These are phyloP conservation scores for Ensete ventricosum DNA, from an alignment of 176 grass and related monocot species.

Conservation along the genomic window DNA sequence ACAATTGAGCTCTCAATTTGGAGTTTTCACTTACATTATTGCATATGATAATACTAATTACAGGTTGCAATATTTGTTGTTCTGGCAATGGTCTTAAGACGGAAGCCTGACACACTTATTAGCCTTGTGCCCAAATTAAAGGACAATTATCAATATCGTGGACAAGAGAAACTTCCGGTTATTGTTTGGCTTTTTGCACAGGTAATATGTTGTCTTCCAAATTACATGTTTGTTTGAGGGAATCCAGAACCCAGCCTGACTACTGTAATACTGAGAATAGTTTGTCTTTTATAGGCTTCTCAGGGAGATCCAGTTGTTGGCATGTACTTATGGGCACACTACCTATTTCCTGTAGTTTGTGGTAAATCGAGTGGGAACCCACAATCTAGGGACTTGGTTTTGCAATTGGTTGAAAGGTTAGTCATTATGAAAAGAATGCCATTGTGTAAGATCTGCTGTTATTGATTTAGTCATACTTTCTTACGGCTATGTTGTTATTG, in stretches of 20 bases:
- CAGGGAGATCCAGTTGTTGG: conserved; percentile 74
- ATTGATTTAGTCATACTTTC: not conserved
- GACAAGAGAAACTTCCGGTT: conserved; percentile 78
- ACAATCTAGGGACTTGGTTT: conserved; percentile 69
- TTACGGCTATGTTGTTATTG: not conserved
- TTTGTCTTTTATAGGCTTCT: conserved; percentile 39
- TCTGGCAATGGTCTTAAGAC: conserved; percentile 75
- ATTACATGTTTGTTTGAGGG: not conserved
- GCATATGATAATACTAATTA: not conserved
- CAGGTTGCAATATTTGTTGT: conserved; percentile 95
- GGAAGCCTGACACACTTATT: conserved; percentile 62
- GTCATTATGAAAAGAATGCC: not conserved
- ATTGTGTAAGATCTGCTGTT: not conserved
- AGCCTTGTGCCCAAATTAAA: conserved; percentile 48
- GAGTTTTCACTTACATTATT: conserved; percentile 12
- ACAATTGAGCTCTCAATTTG: too few species aligned
- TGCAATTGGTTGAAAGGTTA: conserved; percentile 92
- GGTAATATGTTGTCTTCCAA: conserved; percentile 29
- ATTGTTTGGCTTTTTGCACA: conserved; percentile 78
- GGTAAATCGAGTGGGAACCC: conserved; percentile 71
- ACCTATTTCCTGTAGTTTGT: conserved; percentile 67
- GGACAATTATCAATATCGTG: conserved; percentile 69
- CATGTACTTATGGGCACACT: conserved; percentile 82
- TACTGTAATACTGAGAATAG: not conserved
- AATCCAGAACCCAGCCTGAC: too few species aligned